Percentiles rank a stretch among this genome's conserved stretches.
Conservation (phyloP, 345 rosid species). For the Sonneratia alba region DNA sequence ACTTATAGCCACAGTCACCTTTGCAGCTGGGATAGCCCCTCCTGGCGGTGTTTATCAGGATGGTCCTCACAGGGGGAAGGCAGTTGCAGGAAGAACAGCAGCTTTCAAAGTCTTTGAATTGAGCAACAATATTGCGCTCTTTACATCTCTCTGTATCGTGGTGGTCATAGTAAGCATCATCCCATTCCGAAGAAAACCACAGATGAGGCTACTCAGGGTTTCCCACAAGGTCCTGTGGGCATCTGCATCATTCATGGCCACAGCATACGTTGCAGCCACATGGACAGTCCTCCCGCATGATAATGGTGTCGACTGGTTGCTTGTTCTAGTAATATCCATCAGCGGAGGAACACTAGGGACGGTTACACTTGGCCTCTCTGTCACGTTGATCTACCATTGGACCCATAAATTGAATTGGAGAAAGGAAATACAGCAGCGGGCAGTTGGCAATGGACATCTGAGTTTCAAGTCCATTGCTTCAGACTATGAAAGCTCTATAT, state of each 20-base stretch:
- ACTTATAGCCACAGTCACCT: constrained; percentile 50
- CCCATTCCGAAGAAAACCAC: constrained; percentile 41
- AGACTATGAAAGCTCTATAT: neutral
- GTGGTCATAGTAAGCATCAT: constrained; percentile 47
- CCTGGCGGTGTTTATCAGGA: constrained; percentile 45
- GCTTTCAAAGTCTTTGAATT: constrained; percentile 48
- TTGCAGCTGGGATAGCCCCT: constrained; percentile 65
- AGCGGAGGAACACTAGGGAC: neutral
- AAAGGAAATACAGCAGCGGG: neutral
- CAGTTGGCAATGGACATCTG: neutral
- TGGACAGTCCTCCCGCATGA: constrained; percentile 38
- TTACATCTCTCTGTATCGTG: constrained; percentile 47
- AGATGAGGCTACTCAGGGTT: constrained; percentile 34
- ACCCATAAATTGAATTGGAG: neutral
- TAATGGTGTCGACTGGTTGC: neutral
- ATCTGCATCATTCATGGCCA: constrained; percentile 45
- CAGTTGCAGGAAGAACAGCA: constrained; percentile 15
- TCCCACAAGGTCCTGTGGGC: constrained; percentile 59
- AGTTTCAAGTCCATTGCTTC: neutral
- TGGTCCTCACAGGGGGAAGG: constrained; percentile 21
- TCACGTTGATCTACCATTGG: neutral
- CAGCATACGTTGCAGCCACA: constrained; percentile 45
- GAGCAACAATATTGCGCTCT: constrained; percentile 48
- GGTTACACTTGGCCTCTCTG: neutral
- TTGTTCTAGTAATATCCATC: neutral